Percentiles rank a stretch among this genome's conserved stretches.
Evolutionary conservation across 768 basidiomycete genomes (phyloP).

Genomic region (Termitomyces heimii): DNA sequence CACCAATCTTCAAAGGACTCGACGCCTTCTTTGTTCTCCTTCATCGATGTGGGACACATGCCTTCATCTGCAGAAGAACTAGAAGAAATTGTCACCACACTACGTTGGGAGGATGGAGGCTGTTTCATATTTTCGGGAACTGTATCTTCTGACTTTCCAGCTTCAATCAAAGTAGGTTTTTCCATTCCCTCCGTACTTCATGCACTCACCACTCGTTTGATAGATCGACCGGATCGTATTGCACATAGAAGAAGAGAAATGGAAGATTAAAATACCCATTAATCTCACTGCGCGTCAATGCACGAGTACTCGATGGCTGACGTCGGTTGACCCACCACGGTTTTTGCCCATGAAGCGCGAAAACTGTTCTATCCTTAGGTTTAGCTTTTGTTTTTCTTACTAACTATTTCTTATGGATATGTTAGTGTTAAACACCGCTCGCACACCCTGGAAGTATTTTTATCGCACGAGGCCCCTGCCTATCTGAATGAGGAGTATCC

Average conservation of each 20-base stretch:
- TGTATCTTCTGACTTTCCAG: constrained; percentile 44
- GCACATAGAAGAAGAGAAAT: constrained; percentile 52
- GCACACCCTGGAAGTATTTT: constrained; percentile 47
- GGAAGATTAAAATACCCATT: constrained; percentile 63
- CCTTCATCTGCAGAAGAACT: constrained; percentile 13
- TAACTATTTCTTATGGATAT: constrained; percentile 2
- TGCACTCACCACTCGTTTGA: constrained; percentile 15
- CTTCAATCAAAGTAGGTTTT: constrained; percentile 43
- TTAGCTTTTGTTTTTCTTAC: constrained; percentile 14
- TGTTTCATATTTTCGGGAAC: constrained; percentile 57
- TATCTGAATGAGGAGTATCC: constrained; percentile 80
- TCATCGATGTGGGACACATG: constrained; percentile 43
- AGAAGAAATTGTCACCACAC: constrained; percentile 26
- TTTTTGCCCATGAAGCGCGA: constrained; percentile 49
- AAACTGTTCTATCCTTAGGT: constrained; percentile 43
- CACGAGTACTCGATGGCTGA: constrained; percentile 48
- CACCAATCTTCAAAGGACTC: constrained; percentile 26
- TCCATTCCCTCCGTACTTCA: background rate
- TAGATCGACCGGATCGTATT: constrained; percentile 43
- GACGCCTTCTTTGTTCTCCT: constrained; percentile 22
- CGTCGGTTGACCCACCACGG: constrained; percentile 42
- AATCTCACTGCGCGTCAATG: constrained; percentile 33
- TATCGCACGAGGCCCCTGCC: constrained; percentile 62
- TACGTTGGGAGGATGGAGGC: constrained; percentile 55
- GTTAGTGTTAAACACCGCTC: constrained; percentile 57